Percentiles rank a stretch among this genome's conserved stretches.
Evolutionary conservation across 352 stramenopile species (phyloP).

Genomic region (Phytophthora foliorum): DNA sequence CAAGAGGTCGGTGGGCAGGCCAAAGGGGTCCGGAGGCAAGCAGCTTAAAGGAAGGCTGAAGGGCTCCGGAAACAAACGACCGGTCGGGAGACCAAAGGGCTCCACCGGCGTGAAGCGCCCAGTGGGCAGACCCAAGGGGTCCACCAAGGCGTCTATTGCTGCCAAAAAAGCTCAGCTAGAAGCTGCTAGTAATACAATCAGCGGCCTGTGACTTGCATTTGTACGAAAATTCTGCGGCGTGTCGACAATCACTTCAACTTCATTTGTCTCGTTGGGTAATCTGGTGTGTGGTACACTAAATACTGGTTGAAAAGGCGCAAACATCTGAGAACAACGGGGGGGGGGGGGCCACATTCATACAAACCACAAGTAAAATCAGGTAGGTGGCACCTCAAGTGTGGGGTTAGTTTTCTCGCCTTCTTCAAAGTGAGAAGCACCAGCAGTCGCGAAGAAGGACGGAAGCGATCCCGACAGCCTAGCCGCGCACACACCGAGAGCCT

Average conservation of each 20-base stretch:
- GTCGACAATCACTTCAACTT: constrained; percentile 11
- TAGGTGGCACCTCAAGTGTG: constrained; percentile 39
- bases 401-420: constrained; percentile 30
- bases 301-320: constrained; percentile 29
- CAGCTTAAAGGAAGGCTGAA: constrained; percentile 10
- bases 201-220: constrained; percentile 4
- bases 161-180: constrained; percentile 26
- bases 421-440: constrained; percentile 37
- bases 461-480: background rate
- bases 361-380: constrained; percentile 38
- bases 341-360: constrained; percentile 23
- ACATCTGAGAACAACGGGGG: constrained; percentile 29
- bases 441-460: constrained; percentile 23
- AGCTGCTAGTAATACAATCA: constrained; percentile 6
- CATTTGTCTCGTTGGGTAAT: background rate
- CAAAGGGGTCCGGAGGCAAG: constrained; percentile 22
- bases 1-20: constrained; percentile 16
- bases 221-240: constrained; percentile 2
- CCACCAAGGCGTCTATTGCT: constrained; percentile 30
- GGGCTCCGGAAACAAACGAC: background rate
- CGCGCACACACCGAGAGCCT: background rate
- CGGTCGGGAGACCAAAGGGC: background rate
- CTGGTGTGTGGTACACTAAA: constrained; percentile 36
- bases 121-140: constrained; percentile 33
- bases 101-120: constrained; percentile 11